Percentiles rank a stretch among this genome's conserved stretches.
These are phyloP conservation scores for Cordia subcordata DNA, from an alignment of 257 asterid genomes.

Conservation along the genomic window DNA sequence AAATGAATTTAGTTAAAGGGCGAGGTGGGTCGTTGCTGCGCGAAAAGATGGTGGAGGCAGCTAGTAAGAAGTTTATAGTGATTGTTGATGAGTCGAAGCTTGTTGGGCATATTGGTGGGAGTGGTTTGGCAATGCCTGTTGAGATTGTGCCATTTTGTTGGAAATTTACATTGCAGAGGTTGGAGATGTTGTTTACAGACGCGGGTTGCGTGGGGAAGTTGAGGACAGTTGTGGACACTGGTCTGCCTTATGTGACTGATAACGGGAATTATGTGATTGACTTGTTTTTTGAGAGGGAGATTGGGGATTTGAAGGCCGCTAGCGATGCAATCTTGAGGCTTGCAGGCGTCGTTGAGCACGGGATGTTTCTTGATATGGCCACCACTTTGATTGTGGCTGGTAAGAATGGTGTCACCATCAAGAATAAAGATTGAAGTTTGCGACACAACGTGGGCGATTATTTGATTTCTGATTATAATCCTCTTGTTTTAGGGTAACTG, in stretches of 20 bases:
- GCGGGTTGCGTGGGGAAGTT: constrained; percentile 57
- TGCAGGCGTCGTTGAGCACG: constrained; percentile 64
- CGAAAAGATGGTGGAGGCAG: constrained; percentile 60
- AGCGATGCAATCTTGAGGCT: constrained; percentile 66
- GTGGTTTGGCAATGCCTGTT: constrained; percentile 66
- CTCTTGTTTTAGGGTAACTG: no score
- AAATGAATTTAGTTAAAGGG: constrained; percentile 62
- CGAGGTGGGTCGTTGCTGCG: constrained; percentile 57
- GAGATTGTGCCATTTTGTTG: constrained; percentile 67
- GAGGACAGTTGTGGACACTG: constrained; percentile 20
- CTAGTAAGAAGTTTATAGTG: constrained; percentile 43
- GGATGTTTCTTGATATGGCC: constrained; percentile 59
- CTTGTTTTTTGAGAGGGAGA: constrained; percentile 55
- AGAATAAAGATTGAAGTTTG: constrained; percentile 31
- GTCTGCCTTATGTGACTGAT: constrained; percentile 46
- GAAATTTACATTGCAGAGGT: constrained; percentile 48
- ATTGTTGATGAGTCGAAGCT: constrained; percentile 58
- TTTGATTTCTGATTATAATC: no score
- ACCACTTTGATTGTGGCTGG: constrained; percentile 58
- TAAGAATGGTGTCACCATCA: constrained; percentile 42
- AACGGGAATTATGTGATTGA: constrained; percentile 56
- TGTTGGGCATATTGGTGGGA: constrained; percentile 53
- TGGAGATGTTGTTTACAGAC: constrained; percentile 33
- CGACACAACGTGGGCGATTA: neutral
- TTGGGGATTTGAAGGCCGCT: constrained; percentile 51